Percentiles rank a stretch among this genome's conserved stretches.
phyloP scores from a whole-genome alignment of 768 basidiomycete genomes.

The Amanita molliuscula region DNA sequence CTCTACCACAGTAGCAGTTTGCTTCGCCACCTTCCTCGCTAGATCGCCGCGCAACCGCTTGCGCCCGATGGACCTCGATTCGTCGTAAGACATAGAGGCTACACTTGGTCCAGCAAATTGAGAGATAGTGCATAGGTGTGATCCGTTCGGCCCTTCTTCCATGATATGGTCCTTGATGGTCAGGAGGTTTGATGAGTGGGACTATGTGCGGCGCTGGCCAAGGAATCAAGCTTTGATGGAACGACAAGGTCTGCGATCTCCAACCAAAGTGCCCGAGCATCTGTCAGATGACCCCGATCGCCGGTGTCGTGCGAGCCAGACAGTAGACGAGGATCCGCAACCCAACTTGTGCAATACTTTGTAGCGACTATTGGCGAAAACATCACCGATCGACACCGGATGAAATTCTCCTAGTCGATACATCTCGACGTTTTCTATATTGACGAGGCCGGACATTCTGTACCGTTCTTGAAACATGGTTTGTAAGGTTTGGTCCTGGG shows the following conservation, averaged over 20 bases:
- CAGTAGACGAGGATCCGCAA: no score
- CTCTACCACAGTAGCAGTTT: constrained; percentile 1
- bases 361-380: no score
- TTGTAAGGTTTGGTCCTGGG: neutral
- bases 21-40: neutral
- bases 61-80: neutral
- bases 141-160: constrained; percentile 68
- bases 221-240: neutral
- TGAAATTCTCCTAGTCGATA: constrained; percentile 44
- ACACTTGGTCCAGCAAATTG: constrained; percentile 44
- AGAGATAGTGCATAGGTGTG: constrained; percentile 67
- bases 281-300: no score
- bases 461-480: neutral
- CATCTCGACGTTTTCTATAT: constrained; percentile 32
- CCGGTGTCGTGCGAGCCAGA: no score
- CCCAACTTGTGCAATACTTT: no score
- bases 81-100: constrained; percentile 63
- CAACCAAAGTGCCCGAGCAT: no score
- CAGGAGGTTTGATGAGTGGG: neutral
- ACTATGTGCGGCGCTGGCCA: constrained; percentile 42
- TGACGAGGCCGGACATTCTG: constrained; percentile 12
- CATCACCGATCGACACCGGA: no score
- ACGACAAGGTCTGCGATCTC: neutral
- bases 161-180: constrained; percentile 62
- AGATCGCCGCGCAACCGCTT: neutral